Conservation (phyloP, 306 rosid genomes). For the Gleditsia sinensis region DNA sequence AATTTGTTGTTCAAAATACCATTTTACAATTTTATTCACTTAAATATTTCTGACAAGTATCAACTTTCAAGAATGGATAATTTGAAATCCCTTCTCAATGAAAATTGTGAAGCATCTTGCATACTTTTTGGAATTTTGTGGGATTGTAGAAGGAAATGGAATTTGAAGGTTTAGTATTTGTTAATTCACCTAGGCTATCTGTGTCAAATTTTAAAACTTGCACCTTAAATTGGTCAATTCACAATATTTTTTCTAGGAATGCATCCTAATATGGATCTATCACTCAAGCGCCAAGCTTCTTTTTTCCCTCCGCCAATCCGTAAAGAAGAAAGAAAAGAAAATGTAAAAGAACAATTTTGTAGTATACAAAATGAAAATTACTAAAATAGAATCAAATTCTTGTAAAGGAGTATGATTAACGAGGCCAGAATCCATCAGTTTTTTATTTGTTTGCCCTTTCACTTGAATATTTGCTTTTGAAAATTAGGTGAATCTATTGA, state of each 20-base stretch:
- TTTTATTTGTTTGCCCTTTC: not conserved
- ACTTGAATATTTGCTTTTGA: not conserved
- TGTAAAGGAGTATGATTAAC: not conserved
- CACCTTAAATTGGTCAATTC: too few relatives aligned
- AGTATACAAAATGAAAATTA: too few relatives aligned
- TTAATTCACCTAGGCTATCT: too few relatives aligned
- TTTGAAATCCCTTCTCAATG: not conserved
- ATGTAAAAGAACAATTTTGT: too few relatives aligned
- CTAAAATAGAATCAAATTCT: too few relatives aligned
- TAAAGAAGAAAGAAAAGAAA: too few relatives aligned
- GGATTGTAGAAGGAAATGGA: not conserved
- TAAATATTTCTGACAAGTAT: not conserved
- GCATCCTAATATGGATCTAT: too few relatives aligned
- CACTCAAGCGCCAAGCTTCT: too few relatives aligned
- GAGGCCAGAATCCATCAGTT: not conserved
- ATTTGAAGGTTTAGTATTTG: not conserved
- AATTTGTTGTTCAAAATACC: not conserved
- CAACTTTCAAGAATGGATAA: not conserved
- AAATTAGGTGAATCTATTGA: slow-evolving; percentile 41
- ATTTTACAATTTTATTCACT: not conserved
- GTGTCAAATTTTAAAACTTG: too few relatives aligned
- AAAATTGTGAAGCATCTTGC: not conserved
- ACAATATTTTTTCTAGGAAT: too few relatives aligned
- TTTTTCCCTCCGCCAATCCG: too few relatives aligned
- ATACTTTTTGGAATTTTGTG: not conserved